Evolutionary conservation across 768 basidiomycete species (phyloP).

Genomic region (Mycena rebaudengoi): DNA sequence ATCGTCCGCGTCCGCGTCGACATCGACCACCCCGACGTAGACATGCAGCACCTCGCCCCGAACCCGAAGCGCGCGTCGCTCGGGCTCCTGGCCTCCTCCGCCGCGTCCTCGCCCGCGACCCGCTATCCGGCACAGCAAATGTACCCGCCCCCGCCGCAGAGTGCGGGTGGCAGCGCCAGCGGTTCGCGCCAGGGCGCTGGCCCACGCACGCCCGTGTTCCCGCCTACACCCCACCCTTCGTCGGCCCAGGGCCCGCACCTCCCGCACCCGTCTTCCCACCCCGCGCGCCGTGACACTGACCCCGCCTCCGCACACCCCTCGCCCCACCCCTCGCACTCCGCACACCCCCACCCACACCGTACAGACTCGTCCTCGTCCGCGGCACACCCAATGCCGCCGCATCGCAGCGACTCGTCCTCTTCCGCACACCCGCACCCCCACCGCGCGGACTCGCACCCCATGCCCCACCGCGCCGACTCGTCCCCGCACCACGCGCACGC

Average conservation of each 20-base stretch:
- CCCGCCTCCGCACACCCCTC: conserved; percentile 35
- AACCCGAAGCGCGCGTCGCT: neutral
- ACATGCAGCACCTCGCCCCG: neutral
- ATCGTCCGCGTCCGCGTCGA: conserved; percentile 80
- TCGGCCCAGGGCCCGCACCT: conserved; percentile 30
- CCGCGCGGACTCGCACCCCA: neutral
- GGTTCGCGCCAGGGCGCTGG: neutral
- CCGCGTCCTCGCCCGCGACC: neutral
- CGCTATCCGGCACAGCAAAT: neutral
- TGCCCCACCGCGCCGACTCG: neutral
- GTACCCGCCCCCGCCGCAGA: neutral
- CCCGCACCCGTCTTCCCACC: conserved; percentile 43
- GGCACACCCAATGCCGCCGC: neutral
- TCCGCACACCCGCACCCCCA: neutral
- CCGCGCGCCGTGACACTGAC: conserved; percentile 35
- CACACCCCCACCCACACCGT: conserved; percentile 43
- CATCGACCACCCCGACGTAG: conserved; percentile 49
- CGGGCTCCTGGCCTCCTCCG: neutral
- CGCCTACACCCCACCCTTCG: conserved; percentile 32
- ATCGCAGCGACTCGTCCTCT: neutral
- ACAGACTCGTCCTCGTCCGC: neutral
- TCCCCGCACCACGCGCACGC: neutral
- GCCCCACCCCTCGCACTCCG: conserved; percentile 34
- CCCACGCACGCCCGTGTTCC: conserved; percentile 10
- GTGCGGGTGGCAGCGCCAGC: neutral